Conservation (phyloP, 2,329 filamentous ascomycete genomes). For the Seiridium cupressi region DNA sequence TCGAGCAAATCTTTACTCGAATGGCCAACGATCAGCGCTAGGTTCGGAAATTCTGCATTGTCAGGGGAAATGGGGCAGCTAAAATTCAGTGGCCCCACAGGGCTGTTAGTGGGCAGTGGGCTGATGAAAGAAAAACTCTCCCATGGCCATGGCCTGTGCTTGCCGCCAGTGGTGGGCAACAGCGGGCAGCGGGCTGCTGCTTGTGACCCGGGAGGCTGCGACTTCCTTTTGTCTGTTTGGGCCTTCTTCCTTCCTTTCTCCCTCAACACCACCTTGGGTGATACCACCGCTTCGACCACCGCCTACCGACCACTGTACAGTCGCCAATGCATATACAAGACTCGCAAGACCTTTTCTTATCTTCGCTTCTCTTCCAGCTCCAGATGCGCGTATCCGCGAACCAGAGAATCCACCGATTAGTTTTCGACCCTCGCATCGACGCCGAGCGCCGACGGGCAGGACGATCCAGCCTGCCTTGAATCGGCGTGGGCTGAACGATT, state of each 20-base stretch:
- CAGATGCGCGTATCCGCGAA: conserved; percentile 57
- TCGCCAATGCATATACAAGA: conserved; percentile 57
- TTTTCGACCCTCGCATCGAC: conserved; percentile 54
- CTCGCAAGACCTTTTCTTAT: conserved; percentile 36
- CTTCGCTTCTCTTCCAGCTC: conserved; percentile 50
- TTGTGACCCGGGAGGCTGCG: not conserved
- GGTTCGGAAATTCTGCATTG: not conserved
- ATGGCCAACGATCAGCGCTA: not conserved
- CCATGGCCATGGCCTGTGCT: not conserved
- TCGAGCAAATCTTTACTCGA: not conserved
- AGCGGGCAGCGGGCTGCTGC: not conserved
- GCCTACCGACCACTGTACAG: conserved; percentile 11
- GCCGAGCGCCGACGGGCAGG: conserved; percentile 59
- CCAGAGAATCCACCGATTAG: conserved; percentile 46
- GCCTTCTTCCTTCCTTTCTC: conserved; percentile 9
- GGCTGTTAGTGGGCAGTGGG: not conserved
- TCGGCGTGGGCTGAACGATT: conserved; percentile 25
- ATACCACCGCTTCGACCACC: conserved; percentile 14
- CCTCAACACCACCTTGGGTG: conserved; percentile 19
- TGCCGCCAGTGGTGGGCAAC: not conserved
- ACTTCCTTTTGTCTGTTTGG: not conserved
- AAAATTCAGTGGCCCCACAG: not conserved
- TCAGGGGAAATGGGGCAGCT: not conserved
- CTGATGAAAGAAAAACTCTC: not conserved
- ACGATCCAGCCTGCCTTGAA: conserved; percentile 35